phyloP scores from a whole-genome alignment of 2,329 filamentous ascomycete species.

The Talaromyces sp. region DNA sequence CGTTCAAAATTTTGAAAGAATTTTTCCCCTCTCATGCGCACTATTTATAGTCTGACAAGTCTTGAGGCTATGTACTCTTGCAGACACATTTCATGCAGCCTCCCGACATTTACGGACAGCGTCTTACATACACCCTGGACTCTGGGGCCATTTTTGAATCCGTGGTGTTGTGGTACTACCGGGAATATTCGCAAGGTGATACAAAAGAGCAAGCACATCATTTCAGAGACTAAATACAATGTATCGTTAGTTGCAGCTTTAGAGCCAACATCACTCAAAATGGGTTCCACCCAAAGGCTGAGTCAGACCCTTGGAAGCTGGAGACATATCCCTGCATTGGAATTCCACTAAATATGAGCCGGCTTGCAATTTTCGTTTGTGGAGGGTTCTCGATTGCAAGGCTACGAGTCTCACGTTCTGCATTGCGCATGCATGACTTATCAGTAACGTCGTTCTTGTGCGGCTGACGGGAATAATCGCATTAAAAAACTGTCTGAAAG shows the following conservation, averaged over 20 bases:
- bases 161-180: neutral
- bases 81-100: neutral
- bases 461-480: neutral
- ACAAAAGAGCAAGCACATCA: neutral
- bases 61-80: neutral
- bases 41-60: neutral
- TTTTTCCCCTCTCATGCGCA: neutral
- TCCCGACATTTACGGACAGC: neutral
- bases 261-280: neutral
- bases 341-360: neutral
- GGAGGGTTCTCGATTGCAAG: neutral
- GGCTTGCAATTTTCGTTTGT: neutral
- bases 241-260: neutral
- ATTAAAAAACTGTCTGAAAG: neutral
- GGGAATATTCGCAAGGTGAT: neutral
- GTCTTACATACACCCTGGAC: neutral
- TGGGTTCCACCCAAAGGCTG: neutral
- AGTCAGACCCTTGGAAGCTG: neutral
- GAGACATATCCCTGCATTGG: neutral
- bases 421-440: neutral
- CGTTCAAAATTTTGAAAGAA: neutral
- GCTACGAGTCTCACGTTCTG: slow-evolving; percentile 1
- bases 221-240: neutral
- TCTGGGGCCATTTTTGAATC: neutral
- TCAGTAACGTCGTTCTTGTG: neutral